Percentiles rank a stretch among this genome's conserved stretches.
Evolutionary conservation across 169 alveolate genomes (phyloP).

Genomic region (Plasmodium knowlesi): DNA sequence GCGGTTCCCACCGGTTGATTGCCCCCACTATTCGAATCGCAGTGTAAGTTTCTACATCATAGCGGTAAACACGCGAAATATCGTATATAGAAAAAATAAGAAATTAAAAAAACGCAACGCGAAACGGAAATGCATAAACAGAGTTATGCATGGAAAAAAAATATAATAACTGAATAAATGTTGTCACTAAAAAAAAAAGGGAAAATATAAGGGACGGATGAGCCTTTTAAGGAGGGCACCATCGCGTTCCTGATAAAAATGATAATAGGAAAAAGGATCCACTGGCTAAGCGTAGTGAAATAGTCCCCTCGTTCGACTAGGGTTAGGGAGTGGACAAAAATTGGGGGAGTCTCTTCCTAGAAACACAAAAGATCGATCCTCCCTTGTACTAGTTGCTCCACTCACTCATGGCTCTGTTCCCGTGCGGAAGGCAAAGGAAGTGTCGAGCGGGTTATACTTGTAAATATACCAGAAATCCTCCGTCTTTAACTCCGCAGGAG

Average conservation of each 20-base stretch:
- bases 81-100: neutral
- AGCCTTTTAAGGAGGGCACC: neutral
- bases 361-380: neutral
- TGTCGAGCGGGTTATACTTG: slow-evolving; percentile 54
- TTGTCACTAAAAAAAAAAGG: neutral
- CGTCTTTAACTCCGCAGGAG: slow-evolving; percentile 59
- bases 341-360: neutral
- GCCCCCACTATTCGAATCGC: neutral
- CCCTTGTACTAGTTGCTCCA: neutral
- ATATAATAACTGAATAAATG: neutral
- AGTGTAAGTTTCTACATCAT: neutral
- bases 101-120: neutral
- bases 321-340: neutral
- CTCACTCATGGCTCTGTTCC: slow-evolving; percentile 54
- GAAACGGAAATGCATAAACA: neutral
- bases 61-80: neutral
- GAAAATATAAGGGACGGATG: neutral
- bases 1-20: neutral
- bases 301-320: neutral
- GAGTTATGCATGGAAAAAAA: neutral
- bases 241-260: neutral
- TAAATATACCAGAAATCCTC: slow-evolving; percentile 64
- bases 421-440: slow-evolving; percentile 49
- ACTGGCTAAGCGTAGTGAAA: neutral
- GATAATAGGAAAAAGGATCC: neutral